Base-by-base conservation (phyloP, 306 rosid genomes). In the Begonia masoniana region DNA sequence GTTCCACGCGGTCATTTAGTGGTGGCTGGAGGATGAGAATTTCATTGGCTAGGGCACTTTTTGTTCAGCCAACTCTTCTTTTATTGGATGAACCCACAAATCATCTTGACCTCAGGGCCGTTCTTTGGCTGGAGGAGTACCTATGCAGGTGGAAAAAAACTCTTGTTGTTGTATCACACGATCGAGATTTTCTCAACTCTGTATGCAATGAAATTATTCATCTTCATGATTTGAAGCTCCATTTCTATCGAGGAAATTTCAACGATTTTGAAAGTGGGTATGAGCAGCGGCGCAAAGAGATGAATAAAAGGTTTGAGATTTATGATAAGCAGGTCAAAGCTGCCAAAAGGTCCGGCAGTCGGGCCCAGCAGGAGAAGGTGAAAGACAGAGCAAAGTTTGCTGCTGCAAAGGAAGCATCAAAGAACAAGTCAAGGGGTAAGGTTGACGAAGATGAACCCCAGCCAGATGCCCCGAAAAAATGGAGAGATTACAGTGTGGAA, bases 71-170 rank as follows among this genome's bases (percentile, higher is more conserved):
- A 39, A 82, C 85, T 10, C 77, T 78, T 31, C 57, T 82, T 36
- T 64, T 82, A 55, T 79, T 82, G 15, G 85, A 78, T 68, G 39
- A 31, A 31, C 39, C 39, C 39, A 31, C 39, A 1, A 31, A 31
- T 31, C 39, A 31, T 31, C 39, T 78, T 21, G 85, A 78, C 72
- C 66, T 82, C 51, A 78, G 82, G 62, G 82, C 82, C 16, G 85
- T 82, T 70, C 81, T 82, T 48, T 75, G 85, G 82, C 65, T 82
- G 59, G 80, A 75, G 63, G 88, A 77, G 75, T 82, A 78, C 61
- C 59, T 78, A 75, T 75, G 82, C 63, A 75, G 80, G 47, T 75
- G 89, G 80, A 78, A 82, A 70, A 78, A 82, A 72, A 70, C 79
- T 43, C 62, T 76, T 66, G 80, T 80, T 9, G 85, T 82, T 59